A percentile compares a stretch with the other conserved stretches of the same genome.
These are phyloP conservation scores for Candida namnaoensis DNA, from an alignment of 805 yeast genomes.

Conservation along the genomic window DNA sequence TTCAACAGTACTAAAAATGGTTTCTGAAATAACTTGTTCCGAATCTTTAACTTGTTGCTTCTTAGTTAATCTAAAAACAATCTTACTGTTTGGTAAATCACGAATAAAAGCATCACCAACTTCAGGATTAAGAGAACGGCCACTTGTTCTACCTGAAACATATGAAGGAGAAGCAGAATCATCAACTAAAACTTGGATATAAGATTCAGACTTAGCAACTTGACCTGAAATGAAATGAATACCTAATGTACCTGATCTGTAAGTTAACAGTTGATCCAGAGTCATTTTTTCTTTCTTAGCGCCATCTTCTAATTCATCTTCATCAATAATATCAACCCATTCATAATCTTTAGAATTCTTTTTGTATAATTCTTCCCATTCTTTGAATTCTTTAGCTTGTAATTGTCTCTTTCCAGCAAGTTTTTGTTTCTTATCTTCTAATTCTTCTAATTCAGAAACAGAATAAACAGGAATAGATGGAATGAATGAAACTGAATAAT, in stretches of 20 bases:
- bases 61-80: slow-evolving; percentile 49
- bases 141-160: slow-evolving; percentile 38
- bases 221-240: slow-evolving; percentile 44
- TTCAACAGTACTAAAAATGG: slow-evolving; percentile 39
- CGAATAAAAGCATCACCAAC: slow-evolving; percentile 56
- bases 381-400: slow-evolving; percentile 26
- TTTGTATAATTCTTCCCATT: slow-evolving; percentile 40
- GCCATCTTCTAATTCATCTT: slow-evolving; percentile 26
- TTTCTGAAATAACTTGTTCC: slow-evolving; percentile 44
- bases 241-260: slow-evolving; percentile 56
- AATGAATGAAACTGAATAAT: slow-evolving; percentile 51
- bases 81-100: slow-evolving; percentile 55
- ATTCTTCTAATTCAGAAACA: slow-evolving; percentile 41
- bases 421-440: slow-evolving; percentile 31
- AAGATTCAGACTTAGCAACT: slow-evolving; percentile 37
- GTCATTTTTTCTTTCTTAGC: slow-evolving; percentile 35
- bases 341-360: slow-evolving; percentile 57
- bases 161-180: slow-evolving; percentile 55
- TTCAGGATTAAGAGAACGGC: slow-evolving; percentile 36
- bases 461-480: slow-evolving; percentile 61
- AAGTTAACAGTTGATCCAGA: slow-evolving; percentile 41
- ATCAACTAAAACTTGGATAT: slow-evolving; percentile 55
- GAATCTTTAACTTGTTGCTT: slow-evolving; percentile 35
- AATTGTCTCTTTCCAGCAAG: slow-evolving; percentile 26
- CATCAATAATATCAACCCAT: slow-evolving; percentile 42